These are phyloP conservation scores for Coemansia sp. DNA, from an alignment of 192 early-diverging fungal species.

Conservation along the genomic window DNA sequence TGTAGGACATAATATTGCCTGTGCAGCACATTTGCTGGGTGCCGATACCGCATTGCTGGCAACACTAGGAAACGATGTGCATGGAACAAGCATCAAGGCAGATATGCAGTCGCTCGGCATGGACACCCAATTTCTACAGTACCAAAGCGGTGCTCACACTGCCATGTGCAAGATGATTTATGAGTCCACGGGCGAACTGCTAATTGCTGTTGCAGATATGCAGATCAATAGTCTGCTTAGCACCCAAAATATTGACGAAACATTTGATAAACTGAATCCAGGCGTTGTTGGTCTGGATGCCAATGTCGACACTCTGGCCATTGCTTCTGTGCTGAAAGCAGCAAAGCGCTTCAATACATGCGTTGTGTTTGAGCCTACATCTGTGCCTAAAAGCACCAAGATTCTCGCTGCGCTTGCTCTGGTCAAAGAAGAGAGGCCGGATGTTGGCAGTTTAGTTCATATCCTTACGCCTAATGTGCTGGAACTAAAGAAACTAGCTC, in stretches of 20 bases:
- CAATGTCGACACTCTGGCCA: slow-evolving; percentile 57
- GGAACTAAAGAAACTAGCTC: slow-evolving; percentile 66
- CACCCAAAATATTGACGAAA: slow-evolving; percentile 10
- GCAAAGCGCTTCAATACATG: slow-evolving; percentile 16
- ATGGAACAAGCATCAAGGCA: slow-evolving; percentile 56
- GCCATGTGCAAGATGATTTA: slow-evolving; percentile 84
- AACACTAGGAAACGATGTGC: slow-evolving; percentile 68
- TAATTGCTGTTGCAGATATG: slow-evolving; percentile 93
- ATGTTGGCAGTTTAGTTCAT: slow-evolving; percentile 28
- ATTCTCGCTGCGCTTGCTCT: slow-evolving; percentile 54
- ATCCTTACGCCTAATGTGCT: slow-evolving; percentile 72
- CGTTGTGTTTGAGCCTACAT: slow-evolving; percentile 91
- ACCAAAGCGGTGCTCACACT: slow-evolving; percentile 49
- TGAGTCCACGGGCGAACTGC: slow-evolving; percentile 62
- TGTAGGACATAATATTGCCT: slow-evolving; percentile 90
- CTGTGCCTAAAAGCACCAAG: slow-evolving; percentile 70
- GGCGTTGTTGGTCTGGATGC: slow-evolving; percentile 70
- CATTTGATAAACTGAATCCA: slow-evolving; percentile 9
- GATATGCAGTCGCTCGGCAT: slow-evolving; percentile 59
- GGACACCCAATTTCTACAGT: slow-evolving; percentile 47
- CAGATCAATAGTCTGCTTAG: slow-evolving; percentile 63
- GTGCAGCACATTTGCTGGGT: slow-evolving; percentile 67
- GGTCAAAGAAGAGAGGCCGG: slow-evolving; percentile 21
- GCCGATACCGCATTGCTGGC: slow-evolving; percentile 65
- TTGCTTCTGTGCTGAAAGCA: slow-evolving; percentile 48